phyloP scores from a whole-genome alignment of 352 stramenopile genomes.

The Pythium brassicae region DNA sequence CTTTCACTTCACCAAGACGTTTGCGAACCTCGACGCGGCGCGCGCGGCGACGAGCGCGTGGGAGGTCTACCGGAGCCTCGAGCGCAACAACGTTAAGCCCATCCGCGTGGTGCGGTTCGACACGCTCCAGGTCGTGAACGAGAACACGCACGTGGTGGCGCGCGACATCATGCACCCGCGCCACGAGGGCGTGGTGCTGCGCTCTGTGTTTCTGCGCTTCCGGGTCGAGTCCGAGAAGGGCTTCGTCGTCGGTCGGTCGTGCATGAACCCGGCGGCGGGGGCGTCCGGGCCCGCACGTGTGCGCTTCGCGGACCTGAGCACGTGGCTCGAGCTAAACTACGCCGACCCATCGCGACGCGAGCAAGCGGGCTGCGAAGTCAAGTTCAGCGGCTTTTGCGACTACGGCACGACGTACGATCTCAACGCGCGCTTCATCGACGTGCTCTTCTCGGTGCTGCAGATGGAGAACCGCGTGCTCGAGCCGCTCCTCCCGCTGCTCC shows the following conservation, averaged over 20 bases:
- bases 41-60: slow-evolving; percentile 22
- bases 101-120: slow-evolving; percentile 35
- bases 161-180: slow-evolving; percentile 37
- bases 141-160: slow-evolving; percentile 29
- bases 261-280: slow-evolving; percentile 25
- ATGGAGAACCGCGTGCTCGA: slow-evolving; percentile 31
- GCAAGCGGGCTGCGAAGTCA: slow-evolving; percentile 21
- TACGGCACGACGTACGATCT: slow-evolving; percentile 35
- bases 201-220: slow-evolving; percentile 37
- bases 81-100: slow-evolving; percentile 28
- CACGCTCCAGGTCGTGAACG: slow-evolving; percentile 37
- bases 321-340: slow-evolving; percentile 32
- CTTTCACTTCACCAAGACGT: slow-evolving; percentile 33
- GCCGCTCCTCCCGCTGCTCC: slow-evolving; percentile 19
- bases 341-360: slow-evolving; percentile 22
- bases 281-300: slow-evolving; percentile 1
- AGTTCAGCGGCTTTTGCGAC: slow-evolving; percentile 32
- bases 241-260: slow-evolving; percentile 28
- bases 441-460: slow-evolving; percentile 31
- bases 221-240: slow-evolving; percentile 26
- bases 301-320: slow-evolving; percentile 28
- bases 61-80: slow-evolving; percentile 24
- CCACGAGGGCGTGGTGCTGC: slow-evolving; percentile 29
- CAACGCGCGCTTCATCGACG: slow-evolving; percentile 27
- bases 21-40: slow-evolving; percentile 22